Evolutionary conservation across 2,329 filamentous ascomycete species (phyloP).

Genomic region (Aspergillus bombycis): DNA sequence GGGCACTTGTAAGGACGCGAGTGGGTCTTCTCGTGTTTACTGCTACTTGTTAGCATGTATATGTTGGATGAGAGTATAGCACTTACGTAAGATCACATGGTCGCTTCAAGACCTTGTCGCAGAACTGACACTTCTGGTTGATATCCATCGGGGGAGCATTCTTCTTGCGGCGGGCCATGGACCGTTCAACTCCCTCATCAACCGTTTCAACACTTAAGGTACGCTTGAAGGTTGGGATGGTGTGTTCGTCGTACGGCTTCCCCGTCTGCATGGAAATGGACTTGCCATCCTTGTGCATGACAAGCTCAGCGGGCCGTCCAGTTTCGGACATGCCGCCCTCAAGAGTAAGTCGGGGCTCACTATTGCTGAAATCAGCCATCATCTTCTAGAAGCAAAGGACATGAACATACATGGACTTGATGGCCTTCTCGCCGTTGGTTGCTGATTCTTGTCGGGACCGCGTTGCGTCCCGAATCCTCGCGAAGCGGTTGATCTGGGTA

Average conservation of each 20-base stretch:
- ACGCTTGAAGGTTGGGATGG: conserved; percentile 54
- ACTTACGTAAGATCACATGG: conserved; percentile 83
- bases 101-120: conserved; percentile 91
- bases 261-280: conserved; percentile 76
- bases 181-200: conserved; percentile 82
- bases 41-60: conserved; percentile 22
- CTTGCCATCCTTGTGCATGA: conserved; percentile 79
- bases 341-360: conserved; percentile 71
- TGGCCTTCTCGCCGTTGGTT: conserved; percentile 44
- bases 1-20: conserved; percentile 95
- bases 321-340: conserved; percentile 80
- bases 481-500: conserved; percentile 90
- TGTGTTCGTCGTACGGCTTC: conserved; percentile 58
- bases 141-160: conserved; percentile 84
- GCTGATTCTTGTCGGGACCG: conserved; percentile 53
- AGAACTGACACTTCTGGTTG: conserved; percentile 78
- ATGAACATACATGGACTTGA: conserved; percentile 44
- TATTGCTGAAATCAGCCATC: conserved; percentile 32
- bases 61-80: neutral
- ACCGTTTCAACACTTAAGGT: conserved; percentile 60
- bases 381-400: neutral
- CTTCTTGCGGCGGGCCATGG: conserved; percentile 95
- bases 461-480: conserved; percentile 75
- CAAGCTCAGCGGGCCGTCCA: conserved; percentile 80
- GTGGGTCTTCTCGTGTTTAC: conserved; percentile 96